Evolutionary conservation across 2,329 filamentous ascomycete species (phyloP).

Genomic region (Lasiodiplodia sp.): DNA sequence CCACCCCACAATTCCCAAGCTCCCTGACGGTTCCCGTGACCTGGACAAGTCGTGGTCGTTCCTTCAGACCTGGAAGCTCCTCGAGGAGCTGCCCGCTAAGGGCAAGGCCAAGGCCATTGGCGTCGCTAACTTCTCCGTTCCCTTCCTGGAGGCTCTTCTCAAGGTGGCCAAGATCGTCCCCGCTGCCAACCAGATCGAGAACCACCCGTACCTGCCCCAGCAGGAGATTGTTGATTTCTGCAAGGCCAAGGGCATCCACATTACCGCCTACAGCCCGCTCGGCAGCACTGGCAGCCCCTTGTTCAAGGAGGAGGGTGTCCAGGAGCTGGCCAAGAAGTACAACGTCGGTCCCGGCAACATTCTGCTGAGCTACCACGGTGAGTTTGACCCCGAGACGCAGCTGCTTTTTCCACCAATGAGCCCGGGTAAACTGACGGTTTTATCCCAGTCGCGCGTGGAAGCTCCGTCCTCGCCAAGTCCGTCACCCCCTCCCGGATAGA

Average conservation of each 20-base stretch:
- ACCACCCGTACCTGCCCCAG: constrained; percentile 75
- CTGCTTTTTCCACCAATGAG: constrained; percentile 21
- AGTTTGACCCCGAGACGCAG: constrained; percentile 39
- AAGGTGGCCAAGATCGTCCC: constrained; percentile 68
- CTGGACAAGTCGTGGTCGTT: constrained; percentile 74
- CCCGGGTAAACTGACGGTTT: constrained; percentile 18
- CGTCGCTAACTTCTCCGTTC: constrained; percentile 58
- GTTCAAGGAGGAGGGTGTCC: constrained; percentile 56
- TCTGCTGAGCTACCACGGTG: constrained; percentile 76
- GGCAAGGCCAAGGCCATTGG: constrained; percentile 59
- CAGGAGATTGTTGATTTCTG: constrained; percentile 75
- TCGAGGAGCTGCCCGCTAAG: constrained; percentile 66
- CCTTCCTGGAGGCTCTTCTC: constrained; percentile 59
- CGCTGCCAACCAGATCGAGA: constrained; percentile 77
- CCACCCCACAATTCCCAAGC: constrained; percentile 77
- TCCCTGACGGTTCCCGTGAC: constrained; percentile 76
- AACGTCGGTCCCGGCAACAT: constrained; percentile 61
- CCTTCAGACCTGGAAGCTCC: constrained; percentile 77
- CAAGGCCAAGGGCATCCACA: constrained; percentile 71
- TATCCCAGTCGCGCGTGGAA: constrained; percentile 68
- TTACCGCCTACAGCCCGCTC: constrained; percentile 71
- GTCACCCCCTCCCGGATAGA: constrained; percentile 73
- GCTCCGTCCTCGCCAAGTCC: constrained; percentile 77
- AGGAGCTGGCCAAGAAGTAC: constrained; percentile 59
- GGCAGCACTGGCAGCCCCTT: constrained; percentile 58